Evolutionary conservation across 2,329 filamentous ascomycete genomes (phyloP).

Genomic region (Monosporascus sp.): DNA sequence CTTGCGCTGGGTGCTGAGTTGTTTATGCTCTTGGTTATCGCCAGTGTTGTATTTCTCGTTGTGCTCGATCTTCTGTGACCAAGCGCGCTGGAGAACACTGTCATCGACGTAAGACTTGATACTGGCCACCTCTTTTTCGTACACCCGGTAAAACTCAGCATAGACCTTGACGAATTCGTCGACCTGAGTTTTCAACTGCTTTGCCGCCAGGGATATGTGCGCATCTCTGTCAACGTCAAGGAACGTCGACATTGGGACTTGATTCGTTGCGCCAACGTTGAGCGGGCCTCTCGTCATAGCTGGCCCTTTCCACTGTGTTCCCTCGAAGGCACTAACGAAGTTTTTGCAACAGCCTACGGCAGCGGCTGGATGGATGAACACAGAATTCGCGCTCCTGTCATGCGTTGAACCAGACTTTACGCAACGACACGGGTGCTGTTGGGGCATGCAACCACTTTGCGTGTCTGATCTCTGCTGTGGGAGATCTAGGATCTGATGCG

Average conservation of each 20-base stretch:
- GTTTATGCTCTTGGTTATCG: slow-evolving; percentile 10
- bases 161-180: slow-evolving; percentile 19
- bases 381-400: not conserved
- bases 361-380: not conserved
- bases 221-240: slow-evolving; percentile 8
- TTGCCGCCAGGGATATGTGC: slow-evolving; percentile 20
- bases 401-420: not conserved
- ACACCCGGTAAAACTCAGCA: slow-evolving; percentile 16
- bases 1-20: slow-evolving; percentile 18
- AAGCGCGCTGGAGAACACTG: slow-evolving; percentile 20
- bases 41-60: slow-evolving; percentile 10
- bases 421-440: not conserved
- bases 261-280: not conserved
- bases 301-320: not conserved
- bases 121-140: slow-evolving; percentile 15
- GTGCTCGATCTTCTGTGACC: slow-evolving; percentile 19
- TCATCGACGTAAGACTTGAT: slow-evolving; percentile 18
- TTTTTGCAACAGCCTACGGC: not conserved
- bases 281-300: not conserved
- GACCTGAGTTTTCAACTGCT: slow-evolving; percentile 19
- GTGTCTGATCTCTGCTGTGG: not conserved
- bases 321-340: not conserved
- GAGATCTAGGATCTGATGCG: not conserved
- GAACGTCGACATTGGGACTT: not conserved
- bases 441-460: not conserved